Conservation (phyloP, 2,329 filamentous ascomycete species). For the Leptographium procerum region DNA sequence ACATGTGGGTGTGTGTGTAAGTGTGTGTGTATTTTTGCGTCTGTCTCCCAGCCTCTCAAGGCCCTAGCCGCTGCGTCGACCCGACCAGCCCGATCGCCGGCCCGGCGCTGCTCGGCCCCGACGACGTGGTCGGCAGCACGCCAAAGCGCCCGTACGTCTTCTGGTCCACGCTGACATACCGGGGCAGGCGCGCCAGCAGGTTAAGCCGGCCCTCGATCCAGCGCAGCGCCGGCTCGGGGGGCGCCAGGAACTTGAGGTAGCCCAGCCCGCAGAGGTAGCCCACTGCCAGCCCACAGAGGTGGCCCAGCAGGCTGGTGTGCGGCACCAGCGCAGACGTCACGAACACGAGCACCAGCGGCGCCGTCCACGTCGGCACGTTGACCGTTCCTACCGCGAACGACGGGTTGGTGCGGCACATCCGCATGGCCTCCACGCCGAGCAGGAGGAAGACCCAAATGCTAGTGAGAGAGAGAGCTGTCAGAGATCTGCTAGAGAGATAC, state of each 20-base stretch:
- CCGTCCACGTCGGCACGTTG: slow-evolving; percentile 84
- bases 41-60: slow-evolving; percentile 31
- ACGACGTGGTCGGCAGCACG: slow-evolving; percentile 50
- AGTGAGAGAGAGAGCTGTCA: slow-evolving; percentile 10
- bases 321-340: slow-evolving; percentile 68
- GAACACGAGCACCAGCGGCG: slow-evolving; percentile 66
- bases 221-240: slow-evolving; percentile 75
- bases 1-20: not conserved
- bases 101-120: slow-evolving; percentile 23
- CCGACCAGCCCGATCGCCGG: slow-evolving; percentile 51
- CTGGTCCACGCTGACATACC: slow-evolving; percentile 90
- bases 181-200: slow-evolving; percentile 69
- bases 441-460: slow-evolving; percentile 92
- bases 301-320: slow-evolving; percentile 73
- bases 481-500: too few relatives aligned
- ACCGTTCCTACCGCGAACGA: slow-evolving; percentile 52
- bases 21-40: not conserved
- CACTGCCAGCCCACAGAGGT: slow-evolving; percentile 70
- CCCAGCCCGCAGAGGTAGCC: slow-evolving; percentile 88
- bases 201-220: slow-evolving; percentile 87
- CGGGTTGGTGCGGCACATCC: slow-evolving; percentile 73
- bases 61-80: slow-evolving; percentile 56
- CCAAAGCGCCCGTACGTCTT: slow-evolving; percentile 93
- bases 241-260: slow-evolving; percentile 79
- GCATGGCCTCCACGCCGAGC: slow-evolving; percentile 72